A percentile compares a stretch with the other conserved stretches of the same genome.
Conservation (phyloP, 495 filamentous ascomycete genomes). For the Pyrenopolyporus hunteri region DNA sequence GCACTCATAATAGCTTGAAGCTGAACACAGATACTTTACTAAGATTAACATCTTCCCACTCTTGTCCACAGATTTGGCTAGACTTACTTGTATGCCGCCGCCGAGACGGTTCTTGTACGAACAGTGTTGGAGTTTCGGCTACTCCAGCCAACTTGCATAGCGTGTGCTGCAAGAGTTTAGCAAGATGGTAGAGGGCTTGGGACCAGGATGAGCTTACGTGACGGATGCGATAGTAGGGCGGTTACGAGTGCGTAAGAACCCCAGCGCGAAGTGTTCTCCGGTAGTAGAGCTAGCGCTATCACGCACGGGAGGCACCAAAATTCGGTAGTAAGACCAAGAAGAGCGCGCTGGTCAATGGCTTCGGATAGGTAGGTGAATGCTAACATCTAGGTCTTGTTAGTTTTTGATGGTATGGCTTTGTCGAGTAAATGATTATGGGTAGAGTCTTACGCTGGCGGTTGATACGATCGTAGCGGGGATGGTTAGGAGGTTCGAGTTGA, state of each 20-base stretch:
- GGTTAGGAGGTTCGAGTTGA: not conserved
- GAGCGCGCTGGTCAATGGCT: not conserved
- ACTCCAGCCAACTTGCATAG: conserved; percentile 5
- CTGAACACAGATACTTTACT: not conserved
- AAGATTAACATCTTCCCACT: not conserved
- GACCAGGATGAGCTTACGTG: not conserved
- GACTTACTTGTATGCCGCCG: conserved; percentile 1
- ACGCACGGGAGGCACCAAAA: conserved; percentile 1
- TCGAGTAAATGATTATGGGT: too few species aligned
- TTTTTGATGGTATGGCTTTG: too few species aligned
- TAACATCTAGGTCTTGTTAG: not conserved
- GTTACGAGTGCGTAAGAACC: not conserved
- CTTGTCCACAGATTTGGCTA: too few species aligned
- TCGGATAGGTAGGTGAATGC: conserved; percentile 1
- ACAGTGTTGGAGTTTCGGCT: conserved; percentile 5
- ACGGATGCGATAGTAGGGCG: not conserved
- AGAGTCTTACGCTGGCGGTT: conserved; percentile 2
- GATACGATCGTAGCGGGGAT: not conserved
- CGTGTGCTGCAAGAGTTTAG: not conserved
- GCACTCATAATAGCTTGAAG: conserved; percentile 1
- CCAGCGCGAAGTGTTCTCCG: not conserved
- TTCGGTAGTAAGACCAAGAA: not conserved
- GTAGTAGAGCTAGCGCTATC: not conserved
- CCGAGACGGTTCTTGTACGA: conserved; percentile 2
- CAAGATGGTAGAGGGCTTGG: not conserved